Evolutionary conservation across 345 rosid genomes (phyloP).

Genomic region (Eucalyptus virginea): DNA sequence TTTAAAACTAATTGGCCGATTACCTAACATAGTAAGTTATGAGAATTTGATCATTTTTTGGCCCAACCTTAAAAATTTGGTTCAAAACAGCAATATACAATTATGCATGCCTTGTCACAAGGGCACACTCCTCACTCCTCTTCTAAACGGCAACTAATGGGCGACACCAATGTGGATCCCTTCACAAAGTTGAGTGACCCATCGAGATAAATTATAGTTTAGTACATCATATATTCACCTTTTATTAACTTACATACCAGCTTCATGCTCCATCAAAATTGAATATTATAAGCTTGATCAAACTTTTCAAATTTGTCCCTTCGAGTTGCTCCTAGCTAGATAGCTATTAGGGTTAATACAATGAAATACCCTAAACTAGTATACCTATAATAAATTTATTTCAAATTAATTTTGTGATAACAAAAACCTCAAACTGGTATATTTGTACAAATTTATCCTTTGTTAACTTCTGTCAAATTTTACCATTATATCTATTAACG

Average conservation of each 20-base stretch:
- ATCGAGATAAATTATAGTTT: neutral
- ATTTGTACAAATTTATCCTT: too few relatives aligned
- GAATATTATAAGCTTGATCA: neutral
- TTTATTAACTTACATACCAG: neutral
- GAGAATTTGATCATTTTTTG: too few relatives aligned
- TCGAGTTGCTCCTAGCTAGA: neutral
- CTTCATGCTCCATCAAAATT: neutral
- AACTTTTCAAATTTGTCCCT: neutral
- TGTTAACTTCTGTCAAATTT: too few relatives aligned
- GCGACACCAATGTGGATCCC: neutral
- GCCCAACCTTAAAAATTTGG: neutral
- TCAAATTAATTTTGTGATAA: too few relatives aligned
- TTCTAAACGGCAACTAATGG: neutral
- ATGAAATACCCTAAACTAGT: accelerated
- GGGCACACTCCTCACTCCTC: neutral
- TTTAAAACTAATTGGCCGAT: too few relatives aligned
- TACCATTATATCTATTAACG: too few relatives aligned
- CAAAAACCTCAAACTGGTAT: too few relatives aligned
- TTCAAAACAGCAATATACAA: neutral
- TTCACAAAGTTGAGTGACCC: neutral
- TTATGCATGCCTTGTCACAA: neutral
- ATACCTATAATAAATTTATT: too few relatives aligned
- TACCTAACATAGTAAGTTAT: too few relatives aligned
- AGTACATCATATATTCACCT: neutral
- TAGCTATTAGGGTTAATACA: too few relatives aligned